These are phyloP conservation scores for Periconia sp. DNA, from an alignment of 2,329 filamentous ascomycete species.

Conservation along the genomic window DNA sequence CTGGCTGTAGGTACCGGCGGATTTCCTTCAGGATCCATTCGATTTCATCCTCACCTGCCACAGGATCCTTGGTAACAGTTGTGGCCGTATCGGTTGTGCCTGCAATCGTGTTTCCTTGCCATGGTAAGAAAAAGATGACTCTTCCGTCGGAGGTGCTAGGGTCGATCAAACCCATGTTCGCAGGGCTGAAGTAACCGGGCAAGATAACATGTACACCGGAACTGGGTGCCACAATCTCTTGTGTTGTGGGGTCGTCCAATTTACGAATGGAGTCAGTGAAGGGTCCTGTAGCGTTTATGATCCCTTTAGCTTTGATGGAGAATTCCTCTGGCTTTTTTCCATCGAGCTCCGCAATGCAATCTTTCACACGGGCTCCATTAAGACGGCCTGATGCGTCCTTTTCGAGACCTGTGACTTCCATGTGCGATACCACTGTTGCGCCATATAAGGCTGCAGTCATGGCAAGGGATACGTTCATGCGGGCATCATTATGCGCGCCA, in stretches of 20 bases:
- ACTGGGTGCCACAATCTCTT: constrained; percentile 81
- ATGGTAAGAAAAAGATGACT: constrained; percentile 91
- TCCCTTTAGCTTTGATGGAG: constrained; percentile 72
- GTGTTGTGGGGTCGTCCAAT: constrained; percentile 72
- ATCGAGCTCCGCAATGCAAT: constrained; percentile 67
- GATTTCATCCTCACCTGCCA: constrained; percentile 81
- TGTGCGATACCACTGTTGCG: constrained; percentile 78
- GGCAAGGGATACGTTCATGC: constrained; percentile 87
- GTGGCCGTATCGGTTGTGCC: constrained; percentile 83
- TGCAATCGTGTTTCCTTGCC: constrained; percentile 91
- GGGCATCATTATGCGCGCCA: constrained; percentile 87
- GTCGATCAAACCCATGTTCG: constrained; percentile 85
- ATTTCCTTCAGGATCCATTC: constrained; percentile 87
- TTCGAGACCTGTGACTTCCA: constrained; percentile 75
- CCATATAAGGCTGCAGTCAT: constrained; percentile 90
- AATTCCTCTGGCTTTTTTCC: constrained; percentile 66
- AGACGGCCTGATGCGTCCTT: constrained; percentile 74
- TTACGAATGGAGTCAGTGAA: constrained; percentile 85
- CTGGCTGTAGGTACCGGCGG: constrained; percentile 76
- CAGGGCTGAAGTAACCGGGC: constrained; percentile 82
- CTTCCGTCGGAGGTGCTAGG: constrained; percentile 83
- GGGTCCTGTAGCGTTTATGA: constrained; percentile 87
- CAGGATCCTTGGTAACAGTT: constrained; percentile 69
- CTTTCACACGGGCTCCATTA: constrained; percentile 72
- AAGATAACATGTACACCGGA: constrained; percentile 86